Conservation (phyloP, 2,329 filamentous ascomycete species). For the Penicillium verrucosum region DNA sequence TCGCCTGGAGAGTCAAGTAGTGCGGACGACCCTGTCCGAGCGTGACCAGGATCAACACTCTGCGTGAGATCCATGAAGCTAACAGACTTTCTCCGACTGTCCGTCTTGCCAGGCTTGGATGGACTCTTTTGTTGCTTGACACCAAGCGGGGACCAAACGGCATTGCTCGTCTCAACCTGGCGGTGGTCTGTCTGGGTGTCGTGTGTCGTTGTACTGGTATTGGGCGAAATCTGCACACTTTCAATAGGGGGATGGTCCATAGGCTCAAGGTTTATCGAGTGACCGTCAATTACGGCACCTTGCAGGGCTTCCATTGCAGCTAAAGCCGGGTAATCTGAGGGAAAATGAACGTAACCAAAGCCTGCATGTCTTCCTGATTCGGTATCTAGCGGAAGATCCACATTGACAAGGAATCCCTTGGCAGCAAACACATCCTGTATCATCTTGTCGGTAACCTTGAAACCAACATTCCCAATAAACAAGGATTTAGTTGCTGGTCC, state of each 20-base stretch:
- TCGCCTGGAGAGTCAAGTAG: slow-evolving; percentile 34
- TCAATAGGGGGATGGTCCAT: slow-evolving; percentile 30
- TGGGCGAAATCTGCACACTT: neutral
- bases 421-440: slow-evolving; percentile 38
- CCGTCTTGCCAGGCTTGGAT: neutral
- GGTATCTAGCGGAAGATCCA: slow-evolving; percentile 35
- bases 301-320: slow-evolving; percentile 38
- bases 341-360: slow-evolving; percentile 41
- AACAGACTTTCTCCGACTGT: slow-evolving; percentile 16
- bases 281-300: slow-evolving; percentile 38
- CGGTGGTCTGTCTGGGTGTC: neutral
- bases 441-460: slow-evolving; percentile 35
- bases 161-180: neutral
- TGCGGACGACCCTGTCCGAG: slow-evolving; percentile 6
- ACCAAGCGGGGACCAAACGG: neutral
- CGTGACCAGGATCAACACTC: neutral
- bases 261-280: slow-evolving; percentile 41
- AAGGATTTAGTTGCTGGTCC: slow-evolving; percentile 23
- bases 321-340: slow-evolving; percentile 33
- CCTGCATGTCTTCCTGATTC: slow-evolving; percentile 36
- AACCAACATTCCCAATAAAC: slow-evolving; percentile 43
- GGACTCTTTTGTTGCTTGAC: neutral
- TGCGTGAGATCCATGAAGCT: slow-evolving; percentile 12
- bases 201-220: neutral
- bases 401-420: slow-evolving; percentile 36